Conservation (phyloP, 2,329 filamentous ascomycete genomes). For the Sclerotinia glacialis region DNA sequence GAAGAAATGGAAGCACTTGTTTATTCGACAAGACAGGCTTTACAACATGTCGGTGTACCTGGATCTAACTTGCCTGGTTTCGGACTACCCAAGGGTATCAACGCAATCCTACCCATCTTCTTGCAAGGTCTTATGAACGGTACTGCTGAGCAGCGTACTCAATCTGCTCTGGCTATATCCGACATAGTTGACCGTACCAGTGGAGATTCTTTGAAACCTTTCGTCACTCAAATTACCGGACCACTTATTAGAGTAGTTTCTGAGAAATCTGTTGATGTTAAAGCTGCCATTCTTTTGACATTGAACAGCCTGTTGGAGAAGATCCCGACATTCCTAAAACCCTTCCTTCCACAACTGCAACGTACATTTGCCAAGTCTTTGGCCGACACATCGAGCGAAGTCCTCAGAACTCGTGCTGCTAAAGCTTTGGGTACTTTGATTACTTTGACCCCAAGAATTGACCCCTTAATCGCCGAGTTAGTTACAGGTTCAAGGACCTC, state of each 20-base stretch:
- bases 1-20: conserved; percentile 98
- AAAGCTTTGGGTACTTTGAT: conserved; percentile 94
- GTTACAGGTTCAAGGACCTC: conserved; percentile 92
- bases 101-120: conserved; percentile 93
- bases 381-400: conserved; percentile 87
- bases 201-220: conserved; percentile 82
- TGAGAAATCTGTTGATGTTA: conserved; percentile 92
- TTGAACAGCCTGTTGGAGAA: conserved; percentile 95
- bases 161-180: conserved; percentile 88
- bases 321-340: conserved; percentile 92
- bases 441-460: conserved; percentile 90
- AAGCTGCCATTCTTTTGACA: conserved; percentile 88
- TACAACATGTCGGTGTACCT: conserved; percentile 84
- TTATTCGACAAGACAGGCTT: conserved; percentile 76
- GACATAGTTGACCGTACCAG: conserved; percentile 94
- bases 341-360: conserved; percentile 94
- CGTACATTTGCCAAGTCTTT: conserved; percentile 95
- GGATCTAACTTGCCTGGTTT: conserved; percentile 86
- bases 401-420: conserved; percentile 81
- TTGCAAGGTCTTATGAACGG: conserved; percentile 97
- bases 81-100: conserved; percentile 91
- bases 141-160: conserved; percentile 83
- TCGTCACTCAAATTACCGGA: conserved; percentile 95
- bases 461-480: conserved; percentile 87
- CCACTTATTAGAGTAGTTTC: conserved; percentile 97